Conservation (phyloP, 2,329 filamentous ascomycete genomes). For the Cordyceps cateniannulata region DNA sequence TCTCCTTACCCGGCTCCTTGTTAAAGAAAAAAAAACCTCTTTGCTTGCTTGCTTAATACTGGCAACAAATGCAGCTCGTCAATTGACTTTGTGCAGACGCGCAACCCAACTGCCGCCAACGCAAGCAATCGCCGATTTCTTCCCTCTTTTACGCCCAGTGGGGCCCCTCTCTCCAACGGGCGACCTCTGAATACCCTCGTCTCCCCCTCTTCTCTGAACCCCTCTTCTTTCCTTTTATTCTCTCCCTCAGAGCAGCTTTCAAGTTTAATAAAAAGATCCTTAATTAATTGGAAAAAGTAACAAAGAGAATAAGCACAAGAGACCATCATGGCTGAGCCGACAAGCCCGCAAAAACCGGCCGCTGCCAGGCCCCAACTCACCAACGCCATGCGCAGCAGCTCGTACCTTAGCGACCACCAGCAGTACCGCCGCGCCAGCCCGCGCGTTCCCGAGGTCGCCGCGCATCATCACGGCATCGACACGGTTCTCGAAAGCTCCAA, state of each 20-base stretch:
- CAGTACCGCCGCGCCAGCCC: slow-evolving; percentile 47
- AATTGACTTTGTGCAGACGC: too few relatives aligned
- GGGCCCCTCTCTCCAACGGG: neutral
- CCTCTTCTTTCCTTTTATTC: neutral
- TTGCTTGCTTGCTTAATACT: too few relatives aligned
- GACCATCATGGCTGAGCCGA: slow-evolving; percentile 4
- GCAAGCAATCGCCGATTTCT: too few relatives aligned
- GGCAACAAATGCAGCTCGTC: too few relatives aligned
- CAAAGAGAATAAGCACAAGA: neutral
- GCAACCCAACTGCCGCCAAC: too few relatives aligned
- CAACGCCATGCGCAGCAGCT: slow-evolving; percentile 51
- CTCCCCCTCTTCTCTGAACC: slow-evolving; percentile 3
- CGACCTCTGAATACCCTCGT: slow-evolving; percentile 9
- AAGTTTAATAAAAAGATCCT: neutral
- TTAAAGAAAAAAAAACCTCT: too few relatives aligned
- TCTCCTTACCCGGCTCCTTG: neutral
- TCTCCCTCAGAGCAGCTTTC: neutral
- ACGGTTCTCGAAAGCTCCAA: slow-evolving; percentile 51
- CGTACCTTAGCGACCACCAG: slow-evolving; percentile 57
- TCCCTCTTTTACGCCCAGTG: neutral
- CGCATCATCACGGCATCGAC: slow-evolving; percentile 57
- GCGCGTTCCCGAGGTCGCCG: slow-evolving; percentile 37
- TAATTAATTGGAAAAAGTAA: neutral
- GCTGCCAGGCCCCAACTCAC: slow-evolving; percentile 40
- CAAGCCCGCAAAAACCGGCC: neutral